Evolutionary conservation across 176 grass and related monocot species (phyloP), one percentile per base, ranked within the genome.

Genomic region (bread wheat (Triticum aestivum)): DNA sequence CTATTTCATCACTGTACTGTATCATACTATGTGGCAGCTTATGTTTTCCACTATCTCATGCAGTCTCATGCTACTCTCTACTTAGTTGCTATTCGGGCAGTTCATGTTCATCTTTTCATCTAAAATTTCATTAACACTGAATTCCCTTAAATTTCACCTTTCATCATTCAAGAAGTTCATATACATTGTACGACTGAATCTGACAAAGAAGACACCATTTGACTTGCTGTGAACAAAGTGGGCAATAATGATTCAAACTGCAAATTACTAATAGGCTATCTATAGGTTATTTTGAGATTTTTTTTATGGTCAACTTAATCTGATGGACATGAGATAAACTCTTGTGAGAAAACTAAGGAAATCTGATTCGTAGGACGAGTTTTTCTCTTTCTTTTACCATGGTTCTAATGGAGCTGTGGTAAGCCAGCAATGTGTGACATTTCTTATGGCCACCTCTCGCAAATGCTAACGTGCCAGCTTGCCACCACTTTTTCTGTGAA

Each of bases 61-160:
- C 61, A 11, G 69, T 77, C 8, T 77, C 88, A 32, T 64, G 23
- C 70, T 77, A 82, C 39, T 62, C 12, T 82, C 65, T 64, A 74
- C 49, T 63, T 68, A 51, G 37, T 82, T 49, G 62, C 49, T 68
- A 76, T 61, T 47, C 38, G 20, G 20, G 75, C 56, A 52, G 15
- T 84, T 75, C 33, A 33, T 33, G 42, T 84, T n/a, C 13, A 33
- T 17, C 21, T 21, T 84, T 73, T 81, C 77, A 85, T 64, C 73
- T 2, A 64, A 70, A 64, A 9, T 11, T 21, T 74, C 34, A 23
- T 52, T 81, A 41, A 23, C 12, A 34, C 9, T 27, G n/a, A 32
- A 4, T 72, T 72, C 9, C 0, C n/a, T 82, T 0, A 78, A 82
- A 39, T 38, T 12, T 65, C 26, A 76, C n/a, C 41, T 68, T 84